A percentile compares a stretch with the other conserved stretches of the same genome.
Evolutionary conservation across 2,329 filamentous ascomycete species (phyloP).

Genomic region (Aspergillus ochraceoroseus): DNA sequence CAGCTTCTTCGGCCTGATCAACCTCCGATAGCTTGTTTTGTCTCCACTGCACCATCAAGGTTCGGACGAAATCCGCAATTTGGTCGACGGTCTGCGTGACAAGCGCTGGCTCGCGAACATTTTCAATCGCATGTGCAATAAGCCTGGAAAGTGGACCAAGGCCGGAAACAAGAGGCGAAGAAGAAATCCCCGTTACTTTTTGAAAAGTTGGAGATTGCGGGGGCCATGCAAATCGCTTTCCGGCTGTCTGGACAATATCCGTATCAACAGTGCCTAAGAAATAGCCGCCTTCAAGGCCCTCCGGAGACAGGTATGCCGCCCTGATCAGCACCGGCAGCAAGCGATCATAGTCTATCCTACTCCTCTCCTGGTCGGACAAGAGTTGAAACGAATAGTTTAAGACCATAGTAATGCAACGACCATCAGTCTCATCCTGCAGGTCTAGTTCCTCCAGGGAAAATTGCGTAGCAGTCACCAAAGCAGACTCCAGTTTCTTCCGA

Average conservation of each 20-base stretch:
- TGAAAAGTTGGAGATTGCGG: constrained; percentile 53
- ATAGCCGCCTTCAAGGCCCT: constrained; percentile 70
- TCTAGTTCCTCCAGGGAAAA: constrained; percentile 62
- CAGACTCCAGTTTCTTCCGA: constrained; percentile 64
- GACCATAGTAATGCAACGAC: constrained; percentile 59
- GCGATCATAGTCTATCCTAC: constrained; percentile 60
- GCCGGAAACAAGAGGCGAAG: constrained; percentile 55
- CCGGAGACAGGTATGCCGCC: constrained; percentile 62
- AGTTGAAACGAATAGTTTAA: constrained; percentile 73
- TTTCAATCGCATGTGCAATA: constrained; percentile 58
- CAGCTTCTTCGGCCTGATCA: constrained; percentile 61
- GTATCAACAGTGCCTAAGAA: constrained; percentile 66
- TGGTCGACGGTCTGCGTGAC: constrained; percentile 52
- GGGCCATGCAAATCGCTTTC: constrained; percentile 63
- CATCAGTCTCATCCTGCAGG: constrained; percentile 48
- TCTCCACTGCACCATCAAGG: constrained; percentile 67
- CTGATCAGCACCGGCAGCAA: constrained; percentile 66
- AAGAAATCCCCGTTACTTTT: constrained; percentile 53
- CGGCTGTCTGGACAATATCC: constrained; percentile 56
- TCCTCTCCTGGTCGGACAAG: constrained; percentile 57
- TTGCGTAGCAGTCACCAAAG: constrained; percentile 69
- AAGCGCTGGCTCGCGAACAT: constrained; percentile 45
- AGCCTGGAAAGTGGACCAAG: constrained; percentile 61
- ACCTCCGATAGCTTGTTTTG: constrained; percentile 68
- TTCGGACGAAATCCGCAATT: constrained; percentile 62